Evolutionary conservation across 2,329 filamentous ascomycete species (phyloP).

Genomic region (Neophaeococcomyces mojaviensis): DNA sequence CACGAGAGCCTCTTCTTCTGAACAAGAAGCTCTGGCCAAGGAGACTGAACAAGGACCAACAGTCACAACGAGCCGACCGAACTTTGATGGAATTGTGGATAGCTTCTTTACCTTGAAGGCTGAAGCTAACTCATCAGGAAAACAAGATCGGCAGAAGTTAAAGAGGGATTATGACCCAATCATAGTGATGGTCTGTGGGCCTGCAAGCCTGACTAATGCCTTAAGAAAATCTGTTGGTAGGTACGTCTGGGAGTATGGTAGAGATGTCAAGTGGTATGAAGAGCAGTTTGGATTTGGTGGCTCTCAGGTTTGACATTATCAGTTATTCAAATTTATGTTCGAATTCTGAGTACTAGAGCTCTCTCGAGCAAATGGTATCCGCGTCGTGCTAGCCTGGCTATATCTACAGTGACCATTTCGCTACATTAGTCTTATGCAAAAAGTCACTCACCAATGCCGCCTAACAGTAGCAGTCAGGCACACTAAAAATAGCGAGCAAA

Average conservation of each 20-base stretch:
- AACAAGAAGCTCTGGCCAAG: too few relatives aligned
- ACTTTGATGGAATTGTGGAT: slow-evolving; percentile 5
- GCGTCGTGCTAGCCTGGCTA: too few relatives aligned
- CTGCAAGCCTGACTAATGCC: slow-evolving; percentile 10
- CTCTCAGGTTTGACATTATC: not conserved
- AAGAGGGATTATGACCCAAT: slow-evolving; percentile 3
- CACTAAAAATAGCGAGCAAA: too few relatives aligned
- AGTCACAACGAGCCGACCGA: slow-evolving; percentile 1
- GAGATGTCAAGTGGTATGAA: slow-evolving; percentile 17
- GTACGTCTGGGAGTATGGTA: slow-evolving; percentile 13
- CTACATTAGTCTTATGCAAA: too few relatives aligned
- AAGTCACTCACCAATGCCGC: too few relatives aligned
- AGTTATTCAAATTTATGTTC: too few relatives aligned
- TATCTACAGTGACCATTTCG: too few relatives aligned
- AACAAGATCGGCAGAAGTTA: not conserved
- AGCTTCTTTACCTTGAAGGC: not conserved
- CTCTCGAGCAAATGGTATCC: too few relatives aligned
- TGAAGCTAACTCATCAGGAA: not conserved
- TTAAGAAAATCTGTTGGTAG: slow-evolving; percentile 14
- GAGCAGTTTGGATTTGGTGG: slow-evolving; percentile 22
- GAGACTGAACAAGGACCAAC: too few relatives aligned
- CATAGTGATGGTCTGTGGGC: slow-evolving; percentile 21
- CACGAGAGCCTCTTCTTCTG: too few relatives aligned
- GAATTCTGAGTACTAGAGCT: too few relatives aligned
- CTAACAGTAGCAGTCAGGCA: too few relatives aligned